Conservation (phyloP, 2,329 filamentous ascomycete genomes). For the Boeremia exigua region DNA sequence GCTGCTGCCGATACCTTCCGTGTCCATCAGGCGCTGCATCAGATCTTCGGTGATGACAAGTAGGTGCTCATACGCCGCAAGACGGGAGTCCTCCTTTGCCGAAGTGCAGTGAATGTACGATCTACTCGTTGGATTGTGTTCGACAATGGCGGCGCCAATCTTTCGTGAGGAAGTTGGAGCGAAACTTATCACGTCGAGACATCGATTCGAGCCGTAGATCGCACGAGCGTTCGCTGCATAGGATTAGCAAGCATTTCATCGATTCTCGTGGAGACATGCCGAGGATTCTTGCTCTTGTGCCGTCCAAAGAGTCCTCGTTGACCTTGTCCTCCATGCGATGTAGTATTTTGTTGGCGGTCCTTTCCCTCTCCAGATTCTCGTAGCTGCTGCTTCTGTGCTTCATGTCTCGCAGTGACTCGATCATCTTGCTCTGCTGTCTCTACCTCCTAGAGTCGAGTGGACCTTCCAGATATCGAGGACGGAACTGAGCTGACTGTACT, state of each 20-base stretch:
- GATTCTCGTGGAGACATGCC: slow-evolving; percentile 18
- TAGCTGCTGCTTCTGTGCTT: slow-evolving; percentile 42
- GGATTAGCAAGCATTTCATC: neutral
- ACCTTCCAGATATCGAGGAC: slow-evolving; percentile 15
- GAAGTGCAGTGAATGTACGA: slow-evolving; percentile 45
- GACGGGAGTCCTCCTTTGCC: slow-evolving; percentile 39
- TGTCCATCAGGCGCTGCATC: slow-evolving; percentile 39
- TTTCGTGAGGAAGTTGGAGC: slow-evolving; percentile 41
- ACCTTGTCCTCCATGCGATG: slow-evolving; percentile 45
- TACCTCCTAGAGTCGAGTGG: slow-evolving; percentile 18
- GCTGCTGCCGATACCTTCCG: slow-evolving; percentile 42
- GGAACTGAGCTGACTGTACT: slow-evolving; percentile 18
- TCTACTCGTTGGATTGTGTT: slow-evolving; percentile 44
- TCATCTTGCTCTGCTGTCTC: slow-evolving; percentile 29
- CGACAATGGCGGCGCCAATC: slow-evolving; percentile 46
- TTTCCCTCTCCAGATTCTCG: slow-evolving; percentile 37
- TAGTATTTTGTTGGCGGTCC: slow-evolving; percentile 39
- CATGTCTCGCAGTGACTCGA: slow-evolving; percentile 44
- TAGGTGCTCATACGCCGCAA: slow-evolving; percentile 42
- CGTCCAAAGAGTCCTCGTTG: slow-evolving; percentile 43
- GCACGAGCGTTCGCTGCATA: slow-evolving; percentile 40
- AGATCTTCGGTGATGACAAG: slow-evolving; percentile 47
- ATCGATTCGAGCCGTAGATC: slow-evolving; percentile 45
- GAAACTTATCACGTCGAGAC: slow-evolving; percentile 47
- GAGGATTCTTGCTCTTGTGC: slow-evolving; percentile 40